phyloP scores from a whole-genome alignment of 2,329 filamentous ascomycete genomes.

The Botrytis sinoallii region DNA sequence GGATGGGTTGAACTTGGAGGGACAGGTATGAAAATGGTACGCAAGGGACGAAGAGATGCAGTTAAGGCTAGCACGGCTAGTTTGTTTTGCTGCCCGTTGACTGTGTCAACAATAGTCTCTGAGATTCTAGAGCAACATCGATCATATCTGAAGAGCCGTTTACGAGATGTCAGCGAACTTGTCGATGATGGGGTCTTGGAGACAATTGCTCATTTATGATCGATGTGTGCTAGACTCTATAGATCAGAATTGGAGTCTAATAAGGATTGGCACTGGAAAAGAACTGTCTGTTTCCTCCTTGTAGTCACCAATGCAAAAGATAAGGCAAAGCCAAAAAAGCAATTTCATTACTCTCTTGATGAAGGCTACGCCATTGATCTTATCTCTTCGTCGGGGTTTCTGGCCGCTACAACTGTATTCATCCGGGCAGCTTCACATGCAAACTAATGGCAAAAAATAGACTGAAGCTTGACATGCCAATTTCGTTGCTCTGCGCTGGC shows the following conservation, averaged over 20 bases:
- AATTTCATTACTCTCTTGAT: too few species aligned
- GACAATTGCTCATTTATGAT: not conserved
- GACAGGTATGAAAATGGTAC: not conserved
- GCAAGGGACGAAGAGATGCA: not conserved
- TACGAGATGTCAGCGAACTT: not conserved
- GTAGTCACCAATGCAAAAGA: too few species aligned
- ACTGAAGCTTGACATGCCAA: too few species aligned
- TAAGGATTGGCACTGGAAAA: not conserved
- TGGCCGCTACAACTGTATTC: too few species aligned
- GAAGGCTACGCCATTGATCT: too few species aligned
- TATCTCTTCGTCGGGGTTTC: too few species aligned
- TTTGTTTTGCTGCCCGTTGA: not conserved
- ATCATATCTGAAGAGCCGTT: not conserved
- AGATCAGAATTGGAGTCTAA: not conserved
- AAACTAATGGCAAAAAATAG: too few species aligned
- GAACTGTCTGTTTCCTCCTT: not conserved
- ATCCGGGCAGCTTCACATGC: too few species aligned
- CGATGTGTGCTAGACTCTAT: not conserved
- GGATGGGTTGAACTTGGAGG: not conserved
- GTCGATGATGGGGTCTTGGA: not conserved
- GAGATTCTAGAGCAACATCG: not conserved
- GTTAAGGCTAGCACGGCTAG: not conserved
- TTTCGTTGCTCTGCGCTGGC: too few species aligned
- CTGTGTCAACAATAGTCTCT: not conserved
- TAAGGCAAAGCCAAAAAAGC: too few species aligned